These are phyloP conservation scores for Selenicereus undatus DNA, from an alignment of 148 eudicot genomes.

Conservation along the genomic window DNA sequence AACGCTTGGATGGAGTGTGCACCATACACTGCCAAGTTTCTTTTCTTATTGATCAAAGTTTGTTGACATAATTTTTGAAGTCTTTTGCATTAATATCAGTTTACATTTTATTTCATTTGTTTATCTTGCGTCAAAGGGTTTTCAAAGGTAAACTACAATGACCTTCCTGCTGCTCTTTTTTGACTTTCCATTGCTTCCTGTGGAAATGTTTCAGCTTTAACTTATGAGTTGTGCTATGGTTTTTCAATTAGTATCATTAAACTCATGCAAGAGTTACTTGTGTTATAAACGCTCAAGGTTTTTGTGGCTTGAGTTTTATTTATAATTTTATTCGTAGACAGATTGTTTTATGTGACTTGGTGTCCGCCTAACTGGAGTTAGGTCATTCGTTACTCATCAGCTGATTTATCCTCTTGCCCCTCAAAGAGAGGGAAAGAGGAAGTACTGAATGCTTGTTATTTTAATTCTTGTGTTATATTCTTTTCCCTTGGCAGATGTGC, in stretches of 20 bases:
- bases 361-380: background rate
- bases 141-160: background rate
- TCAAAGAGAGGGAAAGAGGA: background rate
- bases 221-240: background rate
- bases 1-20: no score
- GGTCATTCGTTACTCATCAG: background rate
- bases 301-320: background rate
- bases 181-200: background rate
- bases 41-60: background rate
- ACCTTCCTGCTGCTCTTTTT: background rate
- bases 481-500: conserved; percentile 49
- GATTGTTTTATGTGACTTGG: background rate
- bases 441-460: background rate
- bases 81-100: background rate
- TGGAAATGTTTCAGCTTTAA: background rate
- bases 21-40: no score
- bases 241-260: background rate
- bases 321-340: background rate
- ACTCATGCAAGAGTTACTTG: background rate
- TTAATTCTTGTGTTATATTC: background rate
- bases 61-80: background rate
- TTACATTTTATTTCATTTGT: background rate
- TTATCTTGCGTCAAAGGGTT: background rate
- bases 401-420: background rate
- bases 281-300: background rate